These are phyloP conservation scores for Inonotus obliquus DNA, from an alignment of 1,284 basidiomycete genomes.

Conservation along the genomic window DNA sequence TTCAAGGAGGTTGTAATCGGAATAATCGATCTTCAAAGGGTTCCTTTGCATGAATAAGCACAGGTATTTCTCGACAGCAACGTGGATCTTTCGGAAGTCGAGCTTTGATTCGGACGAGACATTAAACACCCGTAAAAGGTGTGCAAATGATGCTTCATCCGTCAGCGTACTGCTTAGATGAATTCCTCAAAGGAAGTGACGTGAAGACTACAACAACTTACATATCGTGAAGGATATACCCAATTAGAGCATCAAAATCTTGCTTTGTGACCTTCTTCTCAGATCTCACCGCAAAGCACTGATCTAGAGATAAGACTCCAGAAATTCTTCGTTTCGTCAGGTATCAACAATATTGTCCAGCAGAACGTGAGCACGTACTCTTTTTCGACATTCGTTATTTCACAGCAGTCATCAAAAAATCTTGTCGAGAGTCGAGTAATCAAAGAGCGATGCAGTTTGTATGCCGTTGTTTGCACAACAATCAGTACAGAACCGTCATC, in stretches of 20 bases:
- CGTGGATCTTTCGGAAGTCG: slow-evolving; percentile 49
- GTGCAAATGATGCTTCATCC: slow-evolving; percentile 36
- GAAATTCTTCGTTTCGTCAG: not conserved
- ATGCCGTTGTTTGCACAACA: slow-evolving; percentile 37
- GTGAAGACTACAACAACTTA: slow-evolving; percentile 33
- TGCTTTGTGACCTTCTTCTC: slow-evolving; percentile 31
- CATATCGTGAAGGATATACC: slow-evolving; percentile 61
- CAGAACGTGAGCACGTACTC: slow-evolving; percentile 5
- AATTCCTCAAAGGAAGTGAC: not conserved
- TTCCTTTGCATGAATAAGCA: slow-evolving; percentile 37
- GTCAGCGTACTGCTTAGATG: slow-evolving; percentile 40
- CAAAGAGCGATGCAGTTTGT: slow-evolving; percentile 50
- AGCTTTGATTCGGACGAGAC: slow-evolving; percentile 49
- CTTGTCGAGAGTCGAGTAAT: slow-evolving; percentile 46
- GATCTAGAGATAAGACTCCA: slow-evolving; percentile 1
- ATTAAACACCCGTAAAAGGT: slow-evolving; percentile 47
- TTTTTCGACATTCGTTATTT: not conserved
- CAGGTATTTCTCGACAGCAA: slow-evolving; percentile 38
- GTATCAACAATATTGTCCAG: not conserved
- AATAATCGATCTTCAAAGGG: slow-evolving; percentile 25
- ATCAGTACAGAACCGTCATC: slow-evolving; percentile 56
- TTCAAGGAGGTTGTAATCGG: slow-evolving; percentile 21
- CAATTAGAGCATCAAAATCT: slow-evolving; percentile 52
- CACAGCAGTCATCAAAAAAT: slow-evolving; percentile 23
- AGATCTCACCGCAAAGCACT: slow-evolving; percentile 31